A percentile compares a stretch with the other conserved stretches of the same genome.
Conservation (phyloP, 257 asterid species). For the Fraxinus quadrangulata region DNA sequence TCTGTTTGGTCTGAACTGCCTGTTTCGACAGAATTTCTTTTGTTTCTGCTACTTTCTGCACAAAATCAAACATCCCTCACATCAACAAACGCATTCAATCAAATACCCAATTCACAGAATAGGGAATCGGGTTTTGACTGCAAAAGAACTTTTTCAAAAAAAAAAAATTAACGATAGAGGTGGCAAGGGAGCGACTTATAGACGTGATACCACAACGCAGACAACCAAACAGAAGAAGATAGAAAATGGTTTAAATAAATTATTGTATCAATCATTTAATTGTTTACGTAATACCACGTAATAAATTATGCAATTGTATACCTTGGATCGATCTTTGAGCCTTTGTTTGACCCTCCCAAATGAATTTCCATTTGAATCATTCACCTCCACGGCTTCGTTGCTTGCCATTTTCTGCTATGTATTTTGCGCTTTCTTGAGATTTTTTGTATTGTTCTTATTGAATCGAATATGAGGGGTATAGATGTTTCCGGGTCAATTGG, state of each 20-base stretch:
- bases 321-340: conserved; percentile 85
- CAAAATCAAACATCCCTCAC: conserved; percentile 30
- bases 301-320: conserved; percentile 6
- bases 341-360: conserved; percentile 46
- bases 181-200: background rate
- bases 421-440: background rate
- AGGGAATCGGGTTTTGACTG: background rate
- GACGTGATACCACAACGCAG: background rate
- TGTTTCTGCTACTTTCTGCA: conserved; percentile 84
- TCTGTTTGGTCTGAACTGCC: conserved; percentile 63
- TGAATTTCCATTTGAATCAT: conserved; percentile 54
- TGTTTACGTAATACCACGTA: background rate
- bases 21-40: conserved; percentile 61
- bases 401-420: conserved; percentile 43
- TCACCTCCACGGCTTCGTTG: conserved; percentile 55
- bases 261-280: background rate
- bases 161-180: background rate
- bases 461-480: background rate
- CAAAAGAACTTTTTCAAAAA: background rate
- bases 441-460: background rate
- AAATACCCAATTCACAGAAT: background rate
- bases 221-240: background rate
- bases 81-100: conserved; percentile 18
- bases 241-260: background rate
- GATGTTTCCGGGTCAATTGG: too few species aligned